Conservation (phyloP, 179 eudicot genomes). For the Kewa caespitosa region DNA sequence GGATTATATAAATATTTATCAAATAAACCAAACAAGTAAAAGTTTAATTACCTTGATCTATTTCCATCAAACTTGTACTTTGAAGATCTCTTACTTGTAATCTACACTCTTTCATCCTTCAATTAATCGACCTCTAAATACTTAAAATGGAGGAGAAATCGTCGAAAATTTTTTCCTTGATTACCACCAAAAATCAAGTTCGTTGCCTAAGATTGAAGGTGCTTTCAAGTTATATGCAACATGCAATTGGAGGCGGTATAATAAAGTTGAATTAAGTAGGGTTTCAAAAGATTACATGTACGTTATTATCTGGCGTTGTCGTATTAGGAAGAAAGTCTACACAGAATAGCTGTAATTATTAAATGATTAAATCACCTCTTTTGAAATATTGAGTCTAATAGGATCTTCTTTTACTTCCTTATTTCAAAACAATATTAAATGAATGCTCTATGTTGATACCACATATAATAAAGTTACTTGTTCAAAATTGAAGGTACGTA, state of each 20-base stretch:
- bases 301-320: neutral
- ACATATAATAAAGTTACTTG: too few species aligned
- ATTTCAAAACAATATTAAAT: neutral
- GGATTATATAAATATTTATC: neutral
- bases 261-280: neutral
- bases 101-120: neutral
- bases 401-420: neutral
- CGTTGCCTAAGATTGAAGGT: neutral
- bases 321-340: neutral
- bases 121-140: neutral
- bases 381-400: neutral
- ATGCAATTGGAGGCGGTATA: neutral
- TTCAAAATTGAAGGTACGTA: too few species aligned
- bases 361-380: too few species aligned
- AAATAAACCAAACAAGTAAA: neutral
- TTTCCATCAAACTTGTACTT: conserved; percentile 2
- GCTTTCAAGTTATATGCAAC: neutral
- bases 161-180: neutral
- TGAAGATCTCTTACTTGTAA: neutral
- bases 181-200: neutral
- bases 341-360: neutral
- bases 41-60: conserved; percentile 8
- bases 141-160: neutral
- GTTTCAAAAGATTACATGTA: neutral
- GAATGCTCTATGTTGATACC: too few species aligned